Evolutionary conservation across 306 rosid species (phyloP).

Genomic region (Quercus alba): DNA sequence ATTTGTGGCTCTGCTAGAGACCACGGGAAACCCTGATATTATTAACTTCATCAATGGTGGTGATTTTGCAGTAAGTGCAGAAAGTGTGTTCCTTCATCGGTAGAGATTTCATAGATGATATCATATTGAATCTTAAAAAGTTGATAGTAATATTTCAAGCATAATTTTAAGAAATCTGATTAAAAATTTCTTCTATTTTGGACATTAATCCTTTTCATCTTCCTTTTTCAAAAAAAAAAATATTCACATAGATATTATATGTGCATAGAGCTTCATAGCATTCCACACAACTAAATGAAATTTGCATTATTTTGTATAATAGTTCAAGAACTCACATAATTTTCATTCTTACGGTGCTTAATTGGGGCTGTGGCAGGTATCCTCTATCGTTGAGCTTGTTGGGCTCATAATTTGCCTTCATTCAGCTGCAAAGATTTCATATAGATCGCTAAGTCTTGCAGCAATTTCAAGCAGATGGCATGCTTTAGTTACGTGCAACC

Average conservation of each 20-base stretch:
- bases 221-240: neutral
- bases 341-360: neutral
- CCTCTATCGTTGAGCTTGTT: constrained; percentile 36
- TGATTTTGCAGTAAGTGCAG: constrained; percentile 42
- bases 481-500: constrained; percentile 46
- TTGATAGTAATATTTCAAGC: too few species aligned
- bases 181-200: too few species aligned
- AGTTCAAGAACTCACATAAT: neutral
- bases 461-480: constrained; percentile 51
- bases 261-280: neutral
- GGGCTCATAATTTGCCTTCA: constrained; percentile 43
- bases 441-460: constrained; percentile 42
- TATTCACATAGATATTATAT: neutral
- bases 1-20: constrained; percentile 36
- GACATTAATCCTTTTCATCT: neutral
- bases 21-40: constrained; percentile 22
- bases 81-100: neutral
- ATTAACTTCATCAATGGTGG: constrained; percentile 43
- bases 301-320: neutral
- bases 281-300: neutral
- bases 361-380: constrained; percentile 24
- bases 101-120: neutral
- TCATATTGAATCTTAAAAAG: too few species aligned
- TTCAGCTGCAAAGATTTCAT: constrained; percentile 48
- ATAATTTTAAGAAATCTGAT: too few species aligned